These are phyloP conservation scores for Globisporangium sylvaticum DNA, from an alignment of 352 stramenopile genomes.

Conservation along the genomic window DNA sequence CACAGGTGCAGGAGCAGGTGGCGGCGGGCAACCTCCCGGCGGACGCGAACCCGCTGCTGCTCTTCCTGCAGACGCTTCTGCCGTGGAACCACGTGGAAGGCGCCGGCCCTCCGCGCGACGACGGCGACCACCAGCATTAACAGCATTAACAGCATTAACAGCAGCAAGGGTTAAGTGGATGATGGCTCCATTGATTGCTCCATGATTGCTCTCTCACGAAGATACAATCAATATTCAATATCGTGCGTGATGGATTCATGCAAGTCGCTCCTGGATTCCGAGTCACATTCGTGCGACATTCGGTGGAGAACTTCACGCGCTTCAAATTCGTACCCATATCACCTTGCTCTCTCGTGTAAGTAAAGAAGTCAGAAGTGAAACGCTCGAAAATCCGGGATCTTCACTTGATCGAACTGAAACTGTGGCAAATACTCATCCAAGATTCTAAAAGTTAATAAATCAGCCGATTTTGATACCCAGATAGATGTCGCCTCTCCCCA, in stretches of 20 bases:
- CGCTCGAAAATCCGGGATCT: background rate
- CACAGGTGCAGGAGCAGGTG: conserved; percentile 54
- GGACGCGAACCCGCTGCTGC: conserved; percentile 76
- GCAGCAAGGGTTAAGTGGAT: background rate
- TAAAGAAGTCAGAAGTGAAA: conserved; percentile 2
- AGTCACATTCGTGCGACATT: conserved; percentile 6
- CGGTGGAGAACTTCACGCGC: background rate
- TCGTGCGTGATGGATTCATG: background rate
- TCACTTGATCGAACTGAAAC: conserved; percentile 2
- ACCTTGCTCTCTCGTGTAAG: background rate
- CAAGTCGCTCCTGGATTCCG: background rate
- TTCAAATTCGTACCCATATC: conserved; percentile 8
- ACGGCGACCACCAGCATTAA: background rate
- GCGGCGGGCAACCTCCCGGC: conserved; percentile 67
- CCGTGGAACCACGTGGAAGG: conserved; percentile 84
- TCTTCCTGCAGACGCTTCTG: conserved; percentile 82
- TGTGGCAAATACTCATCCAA: background rate
- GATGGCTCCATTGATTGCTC: background rate
- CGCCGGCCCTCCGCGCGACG: conserved; percentile 21
- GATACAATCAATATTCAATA: background rate
- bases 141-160: background rate
- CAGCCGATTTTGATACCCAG: background rate
- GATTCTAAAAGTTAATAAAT: conserved; percentile 4
- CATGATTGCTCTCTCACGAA: background rate
- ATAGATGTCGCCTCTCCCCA: background rate